Evolutionary conservation across 2,329 filamentous ascomycete genomes (phyloP), one percentile per base, ranked within the genome.

Genomic region (Spiromastix sp.): DNA sequence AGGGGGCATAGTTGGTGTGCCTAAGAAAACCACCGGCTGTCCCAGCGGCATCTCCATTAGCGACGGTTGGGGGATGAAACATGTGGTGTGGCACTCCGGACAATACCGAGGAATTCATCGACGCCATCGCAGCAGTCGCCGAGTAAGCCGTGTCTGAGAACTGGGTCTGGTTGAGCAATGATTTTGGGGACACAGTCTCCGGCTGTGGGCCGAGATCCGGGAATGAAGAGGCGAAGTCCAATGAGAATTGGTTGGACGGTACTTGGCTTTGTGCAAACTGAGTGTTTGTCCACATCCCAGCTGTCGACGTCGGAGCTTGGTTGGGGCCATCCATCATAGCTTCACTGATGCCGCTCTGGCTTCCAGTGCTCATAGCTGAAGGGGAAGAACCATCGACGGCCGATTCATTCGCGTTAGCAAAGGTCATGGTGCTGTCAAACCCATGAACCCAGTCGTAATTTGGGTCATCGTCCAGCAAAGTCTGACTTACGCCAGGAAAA

Each of bases 311-410:
- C 38, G 71, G 66, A 26, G 72, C 68, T 45, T 79, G 77, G 56
- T 79, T 81, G 24, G 55, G 54, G 4, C 84, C 85, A 58, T 95
- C 86, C 39, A 91, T 69, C 80, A 94, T 86, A 40, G 86, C 77
- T 55, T 96, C 91, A 60, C 85, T 93, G 31, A 87, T 83, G 33
- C 81, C 84, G 56, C 83, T 89, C 53, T 93, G 87, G 60, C 87
- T 96, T 40, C 84, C 85, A 28, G 85, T 93, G 64, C 89, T 96
- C 57, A 96, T 89, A 30, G 86, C 86, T 6, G 91, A 96, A 11
- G 91, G 91, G 10, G 91, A 96, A 8, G 91, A 96, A 40, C 83
- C 86, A 50, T 94, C 89, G 36, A 95, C 74, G 18, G 84, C 85
- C 45, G 79, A 81, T 48, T 94, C 86, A 50, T 81, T 81, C 37